Conservation (phyloP, 805 yeast genomes). For the Wickerhamomyces xylosicus region DNA sequence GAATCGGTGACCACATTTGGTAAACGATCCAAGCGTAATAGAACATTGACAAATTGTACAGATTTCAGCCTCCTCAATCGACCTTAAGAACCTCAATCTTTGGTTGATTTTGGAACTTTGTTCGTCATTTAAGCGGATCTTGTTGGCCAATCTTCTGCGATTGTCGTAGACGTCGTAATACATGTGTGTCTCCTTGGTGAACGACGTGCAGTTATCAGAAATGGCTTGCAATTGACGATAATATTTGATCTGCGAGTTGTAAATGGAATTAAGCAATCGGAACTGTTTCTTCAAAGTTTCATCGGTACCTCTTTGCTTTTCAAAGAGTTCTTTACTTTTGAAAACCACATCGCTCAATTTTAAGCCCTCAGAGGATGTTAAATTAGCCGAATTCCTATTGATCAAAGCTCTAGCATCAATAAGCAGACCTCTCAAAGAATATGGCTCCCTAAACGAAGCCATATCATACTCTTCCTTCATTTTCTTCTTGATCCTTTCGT, state of each 20-base stretch:
- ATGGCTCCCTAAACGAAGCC: not conserved
- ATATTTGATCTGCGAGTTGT: constrained; percentile 73
- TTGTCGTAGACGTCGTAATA: not conserved
- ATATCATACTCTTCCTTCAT: constrained; percentile 5
- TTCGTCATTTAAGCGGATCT: constrained; percentile 9
- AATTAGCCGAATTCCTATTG: not conserved
- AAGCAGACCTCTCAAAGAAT: constrained; percentile 9
- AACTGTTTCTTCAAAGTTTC: constrained; percentile 29
- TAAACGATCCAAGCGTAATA: constrained; percentile 67
- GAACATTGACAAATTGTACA: constrained; percentile 75
- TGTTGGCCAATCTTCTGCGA: not conserved
- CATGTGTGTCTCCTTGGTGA: constrained; percentile 24
- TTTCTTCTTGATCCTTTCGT: too few species aligned
- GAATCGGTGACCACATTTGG: constrained; percentile 88
- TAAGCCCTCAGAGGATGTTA: constrained; percentile 4
- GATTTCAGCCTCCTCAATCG: constrained; percentile 27
- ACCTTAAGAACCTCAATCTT: constrained; percentile 38
- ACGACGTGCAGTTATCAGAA: constrained; percentile 68
- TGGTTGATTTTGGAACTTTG: constrained; percentile 21
- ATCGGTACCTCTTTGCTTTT: constrained; percentile 21
- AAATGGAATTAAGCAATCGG: constrained; percentile 48
- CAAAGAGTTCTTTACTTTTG: constrained; percentile 20
- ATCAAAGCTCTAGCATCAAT: constrained; percentile 8
- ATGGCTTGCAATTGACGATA: constrained; percentile 77
- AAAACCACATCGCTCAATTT: constrained; percentile 5